Evolutionary conservation across 345 rosid genomes (phyloP), one percentile per base, ranked within the genome.

Genomic region (Diplotaxis tenuifolia): DNA sequence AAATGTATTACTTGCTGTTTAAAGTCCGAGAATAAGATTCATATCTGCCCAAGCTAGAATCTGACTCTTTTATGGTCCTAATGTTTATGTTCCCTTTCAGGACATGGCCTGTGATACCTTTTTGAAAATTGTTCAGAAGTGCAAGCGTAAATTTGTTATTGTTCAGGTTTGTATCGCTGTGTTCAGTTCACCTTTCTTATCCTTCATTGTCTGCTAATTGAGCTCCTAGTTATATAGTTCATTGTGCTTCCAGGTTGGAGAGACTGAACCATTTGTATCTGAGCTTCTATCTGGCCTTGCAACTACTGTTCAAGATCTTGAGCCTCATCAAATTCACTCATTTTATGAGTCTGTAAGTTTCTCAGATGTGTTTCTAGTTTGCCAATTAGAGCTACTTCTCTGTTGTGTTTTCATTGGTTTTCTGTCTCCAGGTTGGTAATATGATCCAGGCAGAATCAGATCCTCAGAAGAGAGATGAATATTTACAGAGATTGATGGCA

Each of bases 21-120:
- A 12, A 45, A 42, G 19, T 23, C 55, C 1, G 45, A 31, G 61
- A 25, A 10, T 34, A 49, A 54, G n/a, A 29, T 76, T 20, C 22
- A 29, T 18, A 16, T 25, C 65, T 25, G 54, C 74, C 62, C 31
- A 15, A 36, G 61, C 69, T 40, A 20, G 58, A 9, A 32, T 68
- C 18, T 25, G 40, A 36, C 34, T 27, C 2, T 34, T 47, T 53
- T 47, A 9, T 76, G 21, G n/a, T 15, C 65, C 19, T 66, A 52
- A 67, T 52, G 29, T 21, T 60, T 34, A 22, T 63, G 28, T 47
- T 62, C 25, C 32, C 19, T 73, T 73, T 58, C 90, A 96, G 99
- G 98, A 96, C 76, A 96, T 96, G 99, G 99, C 98, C 57, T 96
- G 99, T 54, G 99, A 96, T 75, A 96, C 99, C 25, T 96, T 96